A percentile compares a stretch with the other conserved stretches of the same genome.
phyloP scores from a whole-genome alignment of 805 yeast genomes.

The Cyberlindnera amylophila region DNA sequence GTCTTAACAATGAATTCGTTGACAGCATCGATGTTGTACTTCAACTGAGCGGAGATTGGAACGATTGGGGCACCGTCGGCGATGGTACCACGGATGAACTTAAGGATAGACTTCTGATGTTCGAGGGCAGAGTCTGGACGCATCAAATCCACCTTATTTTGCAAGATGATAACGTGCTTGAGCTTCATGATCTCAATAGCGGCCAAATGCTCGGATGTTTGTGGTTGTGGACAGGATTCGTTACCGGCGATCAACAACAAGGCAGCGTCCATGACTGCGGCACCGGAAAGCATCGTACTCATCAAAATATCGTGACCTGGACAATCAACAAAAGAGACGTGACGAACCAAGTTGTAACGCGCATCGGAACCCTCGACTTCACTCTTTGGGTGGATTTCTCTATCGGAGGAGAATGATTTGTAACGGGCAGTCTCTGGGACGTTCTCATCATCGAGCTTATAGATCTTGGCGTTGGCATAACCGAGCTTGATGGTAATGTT shows the following conservation, averaged over 20 bases:
- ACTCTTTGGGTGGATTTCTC: slow-evolving; percentile 92
- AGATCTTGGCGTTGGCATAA: slow-evolving; percentile 97
- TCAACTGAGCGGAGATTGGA: slow-evolving; percentile 97
- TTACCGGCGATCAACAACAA: slow-evolving; percentile 93
- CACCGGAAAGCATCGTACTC: slow-evolving; percentile 99
- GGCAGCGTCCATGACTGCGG: slow-evolving; percentile 99
- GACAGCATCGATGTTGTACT: slow-evolving; percentile 97
- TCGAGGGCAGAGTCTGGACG: slow-evolving; percentile 94
- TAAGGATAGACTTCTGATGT: slow-evolving; percentile 88
- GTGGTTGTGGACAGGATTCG: slow-evolving; percentile 99
- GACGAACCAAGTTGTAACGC: slow-evolving; percentile 86
- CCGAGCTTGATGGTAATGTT: slow-evolving; percentile 98
- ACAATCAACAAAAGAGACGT: slow-evolving; percentile 98
- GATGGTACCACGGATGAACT: slow-evolving; percentile 94
- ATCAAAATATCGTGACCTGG: slow-evolving; percentile 99
- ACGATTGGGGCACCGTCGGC: slow-evolving; percentile 99
- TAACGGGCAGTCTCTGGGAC: slow-evolving; percentile 96
- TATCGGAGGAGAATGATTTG: slow-evolving; percentile 89
- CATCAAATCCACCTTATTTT: slow-evolving; percentile 98
- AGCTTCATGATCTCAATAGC: slow-evolving; percentile 99
- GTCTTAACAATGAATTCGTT: slow-evolving; percentile 93
- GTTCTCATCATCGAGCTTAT: slow-evolving; percentile 79
- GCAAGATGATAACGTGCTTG: slow-evolving; percentile 92
- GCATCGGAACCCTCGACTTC: slow-evolving; percentile 85
- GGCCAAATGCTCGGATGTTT: slow-evolving; percentile 98